Base-by-base conservation (phyloP, 805 yeast species). In the Yamadazyma akitaensis region DNA sequence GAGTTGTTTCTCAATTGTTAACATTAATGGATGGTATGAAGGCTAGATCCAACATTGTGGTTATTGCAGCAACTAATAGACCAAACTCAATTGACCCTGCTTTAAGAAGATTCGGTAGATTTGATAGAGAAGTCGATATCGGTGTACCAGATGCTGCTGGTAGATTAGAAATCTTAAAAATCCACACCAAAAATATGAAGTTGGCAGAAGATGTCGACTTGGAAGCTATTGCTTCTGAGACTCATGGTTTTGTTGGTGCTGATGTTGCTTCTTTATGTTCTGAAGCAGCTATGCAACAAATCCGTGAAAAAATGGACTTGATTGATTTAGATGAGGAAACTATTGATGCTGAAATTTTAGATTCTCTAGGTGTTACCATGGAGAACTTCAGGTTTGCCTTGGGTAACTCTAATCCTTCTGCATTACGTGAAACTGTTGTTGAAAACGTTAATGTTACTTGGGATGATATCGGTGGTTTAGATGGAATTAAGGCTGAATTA, bases 221-320 rank as follows among this genome's bases (percentile, higher is more conserved):
- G 60, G 99, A 94, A 76, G 79, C 92, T 35, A 86, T 94, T 65
- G 98, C 99, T 13, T 76, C 95, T 21, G 99, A 94, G 74, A 94
- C 99, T 33, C 99, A 95, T 65, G 99, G 99, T 76, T 94, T 91
- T 63, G 99, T 94, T 50, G 99, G 99, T 76, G 96, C 97, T 42
- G 99, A 94, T 81, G 77, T 94, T 61, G 99, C 99, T 1, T 91
- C 98, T 7, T 77, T 94, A 63, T 94, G 99, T 79, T 90, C 97
- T n/a, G 99, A 95, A 75, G 99, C 99, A 54, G 99, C 99, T 49
- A 94, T 94, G 99, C 99, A 94, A 79, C 99, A 95, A 77, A 94
- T 94, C 63, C 88, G 99, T 73, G 99, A 94, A 74, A 94, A 94
- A 82, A 91, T 94, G 97, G 99, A 94, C 63, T 77, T 94, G 55